Evolutionary conservation across 2,329 filamentous ascomycete genomes (phyloP).

Genomic region (Sporothrix globosa): DNA sequence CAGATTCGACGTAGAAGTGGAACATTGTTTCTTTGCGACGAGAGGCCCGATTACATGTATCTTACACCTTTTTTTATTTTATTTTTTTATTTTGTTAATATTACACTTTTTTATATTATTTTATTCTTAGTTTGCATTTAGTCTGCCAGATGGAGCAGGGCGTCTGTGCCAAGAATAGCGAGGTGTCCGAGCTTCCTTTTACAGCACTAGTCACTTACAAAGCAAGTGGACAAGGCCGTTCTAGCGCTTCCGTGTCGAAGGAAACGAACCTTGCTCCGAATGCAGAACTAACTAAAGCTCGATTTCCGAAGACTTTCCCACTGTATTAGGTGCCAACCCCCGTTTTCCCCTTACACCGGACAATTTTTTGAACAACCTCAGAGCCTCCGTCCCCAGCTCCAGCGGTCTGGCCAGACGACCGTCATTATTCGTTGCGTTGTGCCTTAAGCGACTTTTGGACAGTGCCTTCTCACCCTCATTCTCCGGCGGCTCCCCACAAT

Average conservation of each 20-base stretch:
- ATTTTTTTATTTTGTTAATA: too few species aligned
- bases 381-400: neutral
- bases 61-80: too few species aligned
- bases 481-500: neutral
- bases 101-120: too few species aligned
- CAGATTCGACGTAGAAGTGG: neutral
- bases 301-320: slow-evolving; percentile 1
- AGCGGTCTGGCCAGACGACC: too few species aligned
- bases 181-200: slow-evolving; percentile 28
- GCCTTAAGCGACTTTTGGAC: too few species aligned
- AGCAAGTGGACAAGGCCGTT: neutral
- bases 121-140: neutral
- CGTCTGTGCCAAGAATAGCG: slow-evolving; percentile 4
- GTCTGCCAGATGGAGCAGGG: neutral
- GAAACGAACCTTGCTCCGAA: too few species aligned
- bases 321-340: neutral
- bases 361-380: neutral
- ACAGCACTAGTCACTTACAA: slow-evolving; percentile 21
- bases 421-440: slow-evolving; percentile 3
- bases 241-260: slow-evolving; percentile 8
- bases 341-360: neutral
- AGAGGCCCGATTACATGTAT: neutral
- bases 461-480: neutral
- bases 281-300: too few species aligned
- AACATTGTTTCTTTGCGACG: neutral